Base-by-base conservation (phyloP, 768 basidiomycete species). In the Rhodotorula toruloides region DNA sequence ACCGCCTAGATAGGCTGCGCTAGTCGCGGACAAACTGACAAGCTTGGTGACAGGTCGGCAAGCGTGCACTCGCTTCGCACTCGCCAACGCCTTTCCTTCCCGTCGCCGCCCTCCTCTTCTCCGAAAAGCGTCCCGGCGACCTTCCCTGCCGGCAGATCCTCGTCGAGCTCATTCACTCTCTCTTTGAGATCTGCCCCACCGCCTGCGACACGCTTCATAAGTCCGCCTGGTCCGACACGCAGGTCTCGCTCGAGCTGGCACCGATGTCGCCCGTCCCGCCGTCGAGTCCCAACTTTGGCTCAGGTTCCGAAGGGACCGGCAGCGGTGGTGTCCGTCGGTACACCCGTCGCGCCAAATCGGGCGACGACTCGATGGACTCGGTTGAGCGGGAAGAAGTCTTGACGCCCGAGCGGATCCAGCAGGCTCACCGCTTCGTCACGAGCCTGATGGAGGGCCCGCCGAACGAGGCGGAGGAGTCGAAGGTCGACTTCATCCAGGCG, bases 91-190 rank as follows among this genome's bases (percentile, higher is more conserved):
- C 94, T 1, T 97, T 91, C 76, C 81, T 82, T 8, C 88, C 93
- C 68, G 81, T 99, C 36, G 82, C 93, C 25, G 80, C 85, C 14
- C 82, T 98, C 22, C 81, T 98, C 4, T 98, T 90, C 77, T 94
- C 92, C 7, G 94, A 98, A 81, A 98, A 98, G 81, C 96, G 93
- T 76, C 96, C 96, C 0, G 96, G 96, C 49, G 96, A 99, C 44
- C 82, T 98, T 14, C 84, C 86, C 7, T 87, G 90, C 9, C 85
- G 93, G 40, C 91, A 93, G 74, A 83, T 97, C 61, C 93, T 99
- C 43, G 79, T 89, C 48, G 96, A 98, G 58, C 80, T 99, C 22
- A 81, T 97, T 54, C 81, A 87, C n/a, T 81, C 88, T 61, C 81
- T 97, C 12, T 94, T 93, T 74, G 92, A 97, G 5, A 79, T 98